A percentile compares a stretch with the other conserved stretches of the same genome.
Conservation (phyloP, 1,139 yeast species). For the Meyerozyma sp. region DNA sequence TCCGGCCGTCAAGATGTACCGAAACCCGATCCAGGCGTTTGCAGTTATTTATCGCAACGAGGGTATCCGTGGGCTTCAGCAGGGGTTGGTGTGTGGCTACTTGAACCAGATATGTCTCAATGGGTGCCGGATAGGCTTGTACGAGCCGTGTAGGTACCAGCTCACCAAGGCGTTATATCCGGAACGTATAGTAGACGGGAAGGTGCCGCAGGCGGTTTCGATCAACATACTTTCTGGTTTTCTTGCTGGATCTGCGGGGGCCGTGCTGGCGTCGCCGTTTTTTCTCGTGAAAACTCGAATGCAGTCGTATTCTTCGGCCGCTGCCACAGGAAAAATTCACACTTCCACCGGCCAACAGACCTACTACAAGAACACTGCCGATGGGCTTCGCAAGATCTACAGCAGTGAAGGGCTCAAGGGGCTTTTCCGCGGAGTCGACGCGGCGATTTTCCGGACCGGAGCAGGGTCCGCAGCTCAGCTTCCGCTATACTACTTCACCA, state of each 20-base stretch:
- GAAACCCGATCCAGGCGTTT: conserved; percentile 83
- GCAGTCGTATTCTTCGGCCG: conserved; percentile 71
- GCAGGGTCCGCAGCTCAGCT: conserved; percentile 94
- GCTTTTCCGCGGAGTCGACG: conserved; percentile 85
- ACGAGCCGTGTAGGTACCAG: conserved; percentile 74
- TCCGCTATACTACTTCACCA: conserved; percentile 84
- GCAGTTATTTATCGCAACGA: conserved; percentile 70
- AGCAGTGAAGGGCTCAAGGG: conserved; percentile 72
- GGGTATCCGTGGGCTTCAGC: conserved; percentile 83
- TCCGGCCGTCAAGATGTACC: conserved; percentile 53
- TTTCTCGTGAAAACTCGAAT: conserved; percentile 90
- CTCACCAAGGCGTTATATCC: conserved; percentile 57
- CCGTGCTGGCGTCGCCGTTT: conserved; percentile 84
- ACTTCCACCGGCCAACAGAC: conserved; percentile 73
- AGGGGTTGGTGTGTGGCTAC: conserved; percentile 81
- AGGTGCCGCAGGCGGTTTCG: conserved; percentile 53
- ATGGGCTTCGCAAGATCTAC: conserved; percentile 63
- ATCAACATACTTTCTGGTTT: conserved; percentile 82
- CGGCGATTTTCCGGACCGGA: conserved; percentile 91
- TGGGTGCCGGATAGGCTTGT: conserved; percentile 90
- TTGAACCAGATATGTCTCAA: conserved; percentile 84
- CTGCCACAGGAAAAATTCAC: conserved; percentile 5
- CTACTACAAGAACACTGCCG: conserved; percentile 62
- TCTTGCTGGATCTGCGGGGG: conserved; percentile 83
- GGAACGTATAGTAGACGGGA: conserved; percentile 34